Evolutionary conservation across 805 yeast genomes (phyloP).

Genomic region (Metschnikowia reukaufii): DNA sequence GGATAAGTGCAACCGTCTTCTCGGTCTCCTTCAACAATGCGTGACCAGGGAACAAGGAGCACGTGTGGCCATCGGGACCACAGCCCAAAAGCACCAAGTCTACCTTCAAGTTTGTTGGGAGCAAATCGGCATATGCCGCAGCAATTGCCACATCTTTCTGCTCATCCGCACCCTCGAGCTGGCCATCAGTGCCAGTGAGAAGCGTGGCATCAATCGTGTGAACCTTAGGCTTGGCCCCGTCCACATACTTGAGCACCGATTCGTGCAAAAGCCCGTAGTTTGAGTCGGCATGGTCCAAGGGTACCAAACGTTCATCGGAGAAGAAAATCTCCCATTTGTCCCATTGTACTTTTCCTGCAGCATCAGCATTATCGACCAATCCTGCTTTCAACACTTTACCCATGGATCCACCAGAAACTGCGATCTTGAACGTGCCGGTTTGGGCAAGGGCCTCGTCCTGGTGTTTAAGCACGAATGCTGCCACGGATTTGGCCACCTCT

Average conservation of each 20-base stretch:
- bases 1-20: slow-evolving; percentile 59
- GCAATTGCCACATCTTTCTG: slow-evolving; percentile 55
- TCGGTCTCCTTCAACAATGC: slow-evolving; percentile 54
- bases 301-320: slow-evolving; percentile 89
- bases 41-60: slow-evolving; percentile 90
- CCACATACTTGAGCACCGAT: slow-evolving; percentile 54
- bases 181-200: slow-evolving; percentile 50
- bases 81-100: slow-evolving; percentile 82
- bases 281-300: slow-evolving; percentile 78
- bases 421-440: slow-evolving; percentile 58
- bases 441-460: slow-evolving; percentile 61
- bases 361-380: slow-evolving; percentile 54
- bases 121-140: slow-evolving; percentile 53
- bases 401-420: slow-evolving; percentile 89
- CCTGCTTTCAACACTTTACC: slow-evolving; percentile 71
- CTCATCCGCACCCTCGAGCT: slow-evolving; percentile 43
- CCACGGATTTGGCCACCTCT: slow-evolving; percentile 67
- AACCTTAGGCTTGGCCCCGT: slow-evolving; percentile 54
- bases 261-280: slow-evolving; percentile 78
- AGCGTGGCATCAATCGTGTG: slow-evolving; percentile 65
- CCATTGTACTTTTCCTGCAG: slow-evolving; percentile 57
- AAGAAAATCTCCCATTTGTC: slow-evolving; percentile 77
- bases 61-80: slow-evolving; percentile 96
- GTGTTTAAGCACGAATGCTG: slow-evolving; percentile 54
- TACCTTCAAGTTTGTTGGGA: slow-evolving; percentile 49